phyloP scores from a whole-genome alignment of 2,329 filamentous ascomycete species.

The Calonectria fujianensis region DNA sequence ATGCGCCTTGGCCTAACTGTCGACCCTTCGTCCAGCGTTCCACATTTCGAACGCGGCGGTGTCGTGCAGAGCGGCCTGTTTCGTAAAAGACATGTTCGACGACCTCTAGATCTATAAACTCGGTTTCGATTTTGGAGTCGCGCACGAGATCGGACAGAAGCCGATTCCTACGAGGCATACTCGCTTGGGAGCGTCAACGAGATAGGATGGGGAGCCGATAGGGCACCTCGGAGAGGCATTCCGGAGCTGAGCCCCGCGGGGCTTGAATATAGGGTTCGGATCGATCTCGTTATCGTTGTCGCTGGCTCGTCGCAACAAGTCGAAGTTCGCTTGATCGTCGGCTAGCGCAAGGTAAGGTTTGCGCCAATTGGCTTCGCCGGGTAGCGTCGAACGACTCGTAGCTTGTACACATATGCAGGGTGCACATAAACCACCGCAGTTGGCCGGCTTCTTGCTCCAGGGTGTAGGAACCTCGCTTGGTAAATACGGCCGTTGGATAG shows the following conservation, averaged over 20 bases:
- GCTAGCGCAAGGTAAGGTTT: background rate
- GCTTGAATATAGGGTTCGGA: background rate
- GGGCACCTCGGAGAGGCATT: background rate
- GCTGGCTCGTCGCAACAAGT: background rate
- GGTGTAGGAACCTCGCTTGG: no score
- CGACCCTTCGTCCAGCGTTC: background rate
- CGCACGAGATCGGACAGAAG: constrained; percentile 2
- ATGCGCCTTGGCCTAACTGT: background rate
- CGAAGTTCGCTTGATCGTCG: background rate
- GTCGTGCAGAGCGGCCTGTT: background rate
- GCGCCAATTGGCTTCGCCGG: background rate
- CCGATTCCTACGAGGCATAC: background rate
- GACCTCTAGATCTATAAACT: background rate
- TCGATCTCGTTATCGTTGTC: background rate
- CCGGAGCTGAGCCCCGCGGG: background rate
- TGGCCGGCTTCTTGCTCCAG: no score
- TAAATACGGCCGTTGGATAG: background rate
- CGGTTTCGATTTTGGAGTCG: constrained; percentile 4
- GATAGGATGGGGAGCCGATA: background rate
- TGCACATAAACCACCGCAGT: no score
- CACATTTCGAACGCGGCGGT: background rate
- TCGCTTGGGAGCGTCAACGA: background rate
- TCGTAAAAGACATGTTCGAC: background rate
- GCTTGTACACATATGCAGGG: no score
- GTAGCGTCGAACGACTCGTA: no score